phyloP scores from a whole-genome alignment of 2,329 filamentous ascomycete species.

The Lecanicillium sp. region DNA sequence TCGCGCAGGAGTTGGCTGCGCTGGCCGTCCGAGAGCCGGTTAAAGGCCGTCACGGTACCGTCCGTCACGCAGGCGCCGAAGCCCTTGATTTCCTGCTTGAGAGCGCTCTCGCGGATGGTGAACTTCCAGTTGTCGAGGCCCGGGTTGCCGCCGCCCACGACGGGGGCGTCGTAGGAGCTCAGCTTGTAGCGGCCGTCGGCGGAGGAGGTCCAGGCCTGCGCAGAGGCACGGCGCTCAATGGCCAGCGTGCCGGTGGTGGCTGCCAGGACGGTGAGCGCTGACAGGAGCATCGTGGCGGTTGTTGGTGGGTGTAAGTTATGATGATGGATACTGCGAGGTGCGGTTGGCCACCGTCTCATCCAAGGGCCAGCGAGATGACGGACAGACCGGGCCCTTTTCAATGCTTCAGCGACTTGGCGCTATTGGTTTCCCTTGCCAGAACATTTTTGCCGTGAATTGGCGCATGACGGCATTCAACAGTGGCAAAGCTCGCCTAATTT shows the following conservation, averaged over 20 bases:
- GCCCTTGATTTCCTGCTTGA: slow-evolving; percentile 30
- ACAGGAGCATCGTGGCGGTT: slow-evolving; percentile 1
- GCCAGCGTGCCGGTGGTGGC: background rate
- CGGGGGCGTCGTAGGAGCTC: slow-evolving; percentile 22
- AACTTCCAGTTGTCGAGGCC: slow-evolving; percentile 28
- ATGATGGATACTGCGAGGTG: background rate
- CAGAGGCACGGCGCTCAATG: background rate
- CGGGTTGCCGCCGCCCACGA: slow-evolving; percentile 23
- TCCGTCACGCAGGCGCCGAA: slow-evolving; percentile 36
- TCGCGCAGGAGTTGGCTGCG: slow-evolving; percentile 24
- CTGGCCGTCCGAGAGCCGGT: slow-evolving; percentile 20
- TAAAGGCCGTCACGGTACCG: slow-evolving; percentile 30
- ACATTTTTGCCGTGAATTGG: no score
- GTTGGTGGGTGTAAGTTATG: background rate
- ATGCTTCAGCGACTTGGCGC: no score
- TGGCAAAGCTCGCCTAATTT: no score
- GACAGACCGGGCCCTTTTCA: no score
- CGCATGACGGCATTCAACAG: no score
- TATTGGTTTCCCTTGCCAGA: no score
- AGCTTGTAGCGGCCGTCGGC: slow-evolving; percentile 29
- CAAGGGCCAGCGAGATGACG: no score
- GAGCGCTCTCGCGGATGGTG: slow-evolving; percentile 28
- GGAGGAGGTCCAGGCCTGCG: slow-evolving; percentile 20
- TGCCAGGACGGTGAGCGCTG: background rate
- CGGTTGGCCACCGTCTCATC: no score